Evolutionary conservation across 495 filamentous ascomycete species (phyloP), one percentile per base, ranked within the genome.

Genomic region (Letharia columbiana): DNA sequence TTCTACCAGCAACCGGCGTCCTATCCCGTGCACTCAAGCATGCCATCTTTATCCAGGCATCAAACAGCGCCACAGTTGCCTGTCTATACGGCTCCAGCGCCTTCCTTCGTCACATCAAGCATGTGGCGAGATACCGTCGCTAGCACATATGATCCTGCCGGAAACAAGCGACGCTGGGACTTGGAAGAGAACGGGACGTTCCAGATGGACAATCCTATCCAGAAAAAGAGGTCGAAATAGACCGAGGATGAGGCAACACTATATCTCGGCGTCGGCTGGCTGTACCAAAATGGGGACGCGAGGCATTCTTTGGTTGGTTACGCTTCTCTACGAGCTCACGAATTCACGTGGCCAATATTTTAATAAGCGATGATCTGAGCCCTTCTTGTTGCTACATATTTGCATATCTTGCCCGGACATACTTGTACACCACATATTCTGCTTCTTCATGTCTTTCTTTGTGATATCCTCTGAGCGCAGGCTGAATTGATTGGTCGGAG

Each of bases 91-190:
- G 79, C 79, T 42, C 75, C 81, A 17, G 78, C 84, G 20, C 83
- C 81, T 11, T 81, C 86, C 20, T 87, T 95, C 68, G 90, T 98
- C 65, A 96, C 91, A 17, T 91, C 94, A 15, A 88, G 88, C 67
- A 96, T 96, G 85, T 98, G 94, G 94, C 92, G 96, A 75, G 90
- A 96, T 71, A 91, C 87, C 56, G 92, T 98, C 69, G 92, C 95
- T 18, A 91, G 86, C 71, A 90, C 93, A 2, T 96, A 89, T 76
- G 89, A 92, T 67, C 79, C 80, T 57, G 86, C 86, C 62, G 86
- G 87, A 6, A 72, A 90, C 41, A 96, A 95, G 75, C 80, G 91
- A 49, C 78, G 87, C 39, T 93, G 90, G 89, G 86, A 88, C 8
- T 4, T 57, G 69, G 31, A 58, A 35, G 64, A 66, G 23, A 49